These are phyloP conservation scores for Epichloe scottii DNA, from an alignment of 2,329 filamentous ascomycete genomes.

Conservation along the genomic window DNA sequence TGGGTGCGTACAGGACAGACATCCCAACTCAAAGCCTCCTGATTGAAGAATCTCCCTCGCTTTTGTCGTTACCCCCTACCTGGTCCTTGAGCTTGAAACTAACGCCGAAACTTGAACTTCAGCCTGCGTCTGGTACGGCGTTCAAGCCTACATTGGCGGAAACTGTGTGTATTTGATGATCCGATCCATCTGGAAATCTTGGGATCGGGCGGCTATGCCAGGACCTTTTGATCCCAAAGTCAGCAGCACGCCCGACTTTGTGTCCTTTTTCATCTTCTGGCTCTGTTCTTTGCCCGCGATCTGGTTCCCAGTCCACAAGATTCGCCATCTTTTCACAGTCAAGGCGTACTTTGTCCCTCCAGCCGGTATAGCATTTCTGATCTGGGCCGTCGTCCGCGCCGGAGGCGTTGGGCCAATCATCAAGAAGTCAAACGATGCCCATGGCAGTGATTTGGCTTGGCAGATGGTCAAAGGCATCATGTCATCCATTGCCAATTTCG, in stretches of 20 bases:
- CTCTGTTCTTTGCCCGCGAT: conserved; percentile 66
- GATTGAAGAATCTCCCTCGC: background rate
- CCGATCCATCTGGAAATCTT: conserved; percentile 64
- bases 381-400: conserved; percentile 74
- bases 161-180: conserved; percentile 86
- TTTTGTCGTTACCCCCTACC: no score
- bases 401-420: conserved; percentile 77
- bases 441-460: conserved; percentile 66
- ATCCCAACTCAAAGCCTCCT: background rate
- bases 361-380: conserved; percentile 76
- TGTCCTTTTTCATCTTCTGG: conserved; percentile 84
- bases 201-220: conserved; percentile 45
- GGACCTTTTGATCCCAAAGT: conserved; percentile 54
- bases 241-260: conserved; percentile 62
- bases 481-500: conserved; percentile 83
- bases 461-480: conserved; percentile 75
- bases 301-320: conserved; percentile 80
- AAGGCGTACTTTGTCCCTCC: conserved; percentile 76
- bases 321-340: conserved; percentile 81
- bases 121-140: conserved; percentile 79
- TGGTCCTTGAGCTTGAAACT: background rate
- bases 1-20: conserved; percentile 32
- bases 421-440: conserved; percentile 46
- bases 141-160: conserved; percentile 75
- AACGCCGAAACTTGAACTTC: background rate